Percentiles rank a stretch among this genome's conserved stretches.
These are phyloP conservation scores for Cutaneotrichosporon spelunceum DNA, from an alignment of 1,284 basidiomycete species.

Conservation along the genomic window DNA sequence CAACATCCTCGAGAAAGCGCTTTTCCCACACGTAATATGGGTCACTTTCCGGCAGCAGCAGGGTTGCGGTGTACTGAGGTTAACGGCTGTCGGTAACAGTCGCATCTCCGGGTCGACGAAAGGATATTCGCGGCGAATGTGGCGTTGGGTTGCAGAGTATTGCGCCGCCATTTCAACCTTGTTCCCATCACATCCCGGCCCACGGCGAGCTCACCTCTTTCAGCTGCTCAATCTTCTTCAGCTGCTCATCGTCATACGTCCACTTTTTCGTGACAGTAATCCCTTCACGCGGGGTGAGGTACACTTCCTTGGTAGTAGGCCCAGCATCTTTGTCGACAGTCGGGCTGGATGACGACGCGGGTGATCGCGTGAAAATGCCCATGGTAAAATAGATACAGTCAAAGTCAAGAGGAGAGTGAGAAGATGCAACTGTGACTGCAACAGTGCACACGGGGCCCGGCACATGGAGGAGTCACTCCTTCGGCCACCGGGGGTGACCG, in stretches of 20 bases:
- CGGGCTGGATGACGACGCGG: constrained; percentile 7
- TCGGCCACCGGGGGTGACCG: background rate
- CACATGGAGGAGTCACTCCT: background rate
- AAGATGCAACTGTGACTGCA: background rate
- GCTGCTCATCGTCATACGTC: constrained; percentile 64
- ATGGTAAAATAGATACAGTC: constrained; percentile 9
- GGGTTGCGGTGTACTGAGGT: constrained; percentile 62
- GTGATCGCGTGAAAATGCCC: constrained; percentile 16
- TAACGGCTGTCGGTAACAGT: background rate
- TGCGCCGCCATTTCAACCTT: background rate
- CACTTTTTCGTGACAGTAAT: constrained; percentile 54
- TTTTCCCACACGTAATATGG: constrained; percentile 70
- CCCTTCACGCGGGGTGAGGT: constrained; percentile 14
- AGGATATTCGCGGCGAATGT: too few species aligned
- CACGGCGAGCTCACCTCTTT: constrained; percentile 56
- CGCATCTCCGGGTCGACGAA: background rate
- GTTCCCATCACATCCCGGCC: background rate
- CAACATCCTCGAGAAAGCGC: constrained; percentile 68
- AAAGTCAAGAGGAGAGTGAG: background rate
- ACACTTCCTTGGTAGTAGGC: constrained; percentile 17
- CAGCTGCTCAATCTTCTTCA: constrained; percentile 59
- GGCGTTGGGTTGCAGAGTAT: too few species aligned
- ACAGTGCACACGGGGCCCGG: background rate
- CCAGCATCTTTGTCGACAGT: constrained; percentile 6
- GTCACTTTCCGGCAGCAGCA: constrained; percentile 64